Evolutionary conservation across 805 yeast genomes (phyloP).

Genomic region (Zygosaccharomyces pseudorouxii): DNA sequence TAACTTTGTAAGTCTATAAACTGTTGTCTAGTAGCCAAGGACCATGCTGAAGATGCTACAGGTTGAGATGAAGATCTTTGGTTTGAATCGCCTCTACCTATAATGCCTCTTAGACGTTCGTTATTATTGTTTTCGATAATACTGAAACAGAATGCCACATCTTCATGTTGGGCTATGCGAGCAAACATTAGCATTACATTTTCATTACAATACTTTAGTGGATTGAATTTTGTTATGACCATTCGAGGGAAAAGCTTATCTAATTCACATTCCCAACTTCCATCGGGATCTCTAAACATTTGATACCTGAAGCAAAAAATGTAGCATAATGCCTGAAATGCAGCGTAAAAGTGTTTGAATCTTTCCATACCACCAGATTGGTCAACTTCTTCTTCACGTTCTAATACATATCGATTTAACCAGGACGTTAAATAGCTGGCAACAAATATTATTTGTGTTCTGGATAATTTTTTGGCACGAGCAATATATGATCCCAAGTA

Average conservation of each 20-base stretch:
- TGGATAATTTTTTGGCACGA: slow-evolving; percentile 68
- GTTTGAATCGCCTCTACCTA: slow-evolving; percentile 32
- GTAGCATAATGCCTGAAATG: slow-evolving; percentile 84
- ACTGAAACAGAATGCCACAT: slow-evolving; percentile 88
- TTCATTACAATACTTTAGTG: slow-evolving; percentile 87
- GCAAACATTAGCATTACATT: slow-evolving; percentile 93
- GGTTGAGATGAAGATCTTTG: slow-evolving; percentile 19
- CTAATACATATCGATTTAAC: slow-evolving; percentile 74
- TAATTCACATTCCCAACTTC: slow-evolving; percentile 70
- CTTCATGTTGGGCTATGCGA: slow-evolving; percentile 81
- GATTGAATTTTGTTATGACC: slow-evolving; percentile 85
- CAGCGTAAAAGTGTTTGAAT: slow-evolving; percentile 83
- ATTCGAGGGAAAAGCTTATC: slow-evolving; percentile 85
- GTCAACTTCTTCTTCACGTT: slow-evolving; percentile 78
- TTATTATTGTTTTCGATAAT: slow-evolving; percentile 83
- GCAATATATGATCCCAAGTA: slow-evolving; percentile 88
- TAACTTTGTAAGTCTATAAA: slow-evolving; percentile 88
- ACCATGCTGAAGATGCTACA: slow-evolving; percentile 32
- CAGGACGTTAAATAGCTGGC: slow-evolving; percentile 78
- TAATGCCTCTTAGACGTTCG: slow-evolving; percentile 41
- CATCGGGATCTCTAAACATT: slow-evolving; percentile 43
- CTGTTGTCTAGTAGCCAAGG: slow-evolving; percentile 65
- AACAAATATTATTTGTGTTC: slow-evolving; percentile 72
- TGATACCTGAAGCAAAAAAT: slow-evolving; percentile 86
- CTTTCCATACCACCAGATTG: slow-evolving; percentile 77